Evolutionary conservation across 495 filamentous ascomycete genomes (phyloP).

Genomic region (Geopyxis carbonaria): DNA sequence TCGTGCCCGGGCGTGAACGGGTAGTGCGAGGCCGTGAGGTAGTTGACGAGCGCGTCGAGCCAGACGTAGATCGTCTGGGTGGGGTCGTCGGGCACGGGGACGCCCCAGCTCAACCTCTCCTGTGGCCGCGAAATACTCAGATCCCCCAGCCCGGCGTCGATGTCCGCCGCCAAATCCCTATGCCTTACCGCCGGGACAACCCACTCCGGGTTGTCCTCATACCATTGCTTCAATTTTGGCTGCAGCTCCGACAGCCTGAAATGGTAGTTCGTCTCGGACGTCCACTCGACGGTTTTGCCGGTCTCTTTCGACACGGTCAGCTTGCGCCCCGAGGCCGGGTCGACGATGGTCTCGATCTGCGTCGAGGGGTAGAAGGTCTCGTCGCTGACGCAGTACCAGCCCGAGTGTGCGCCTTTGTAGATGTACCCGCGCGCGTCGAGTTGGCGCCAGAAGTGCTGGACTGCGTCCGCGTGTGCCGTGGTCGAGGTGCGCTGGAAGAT

Average conservation of each 20-base stretch:
- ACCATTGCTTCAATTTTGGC: slow-evolving; percentile 59
- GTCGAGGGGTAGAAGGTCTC: slow-evolving; percentile 84
- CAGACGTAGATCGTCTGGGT: slow-evolving; percentile 94
- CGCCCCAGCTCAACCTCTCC: slow-evolving; percentile 71
- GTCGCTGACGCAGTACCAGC: slow-evolving; percentile 93
- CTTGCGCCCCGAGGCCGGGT: slow-evolving; percentile 64
- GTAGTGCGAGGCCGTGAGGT: slow-evolving; percentile 73
- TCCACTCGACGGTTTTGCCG: slow-evolving; percentile 84
- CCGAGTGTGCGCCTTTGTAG: slow-evolving; percentile 71
- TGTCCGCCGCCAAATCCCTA: slow-evolving; percentile 49
- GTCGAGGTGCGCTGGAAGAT: slow-evolving; percentile 88
- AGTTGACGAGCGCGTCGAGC: slow-evolving; percentile 91
- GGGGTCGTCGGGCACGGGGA: slow-evolving; percentile 67
- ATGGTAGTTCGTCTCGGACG: slow-evolving; percentile 84
- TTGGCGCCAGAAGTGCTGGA: slow-evolving; percentile 78
- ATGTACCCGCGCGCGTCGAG: slow-evolving; percentile 60
- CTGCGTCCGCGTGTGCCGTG: slow-evolving; percentile 59
- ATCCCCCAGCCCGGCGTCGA: slow-evolving; percentile 58
- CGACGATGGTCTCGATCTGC: slow-evolving; percentile 52
- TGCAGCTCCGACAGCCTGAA: slow-evolving; percentile 74
- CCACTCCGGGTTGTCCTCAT: slow-evolving; percentile 51
- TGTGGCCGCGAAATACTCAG: slow-evolving; percentile 74
- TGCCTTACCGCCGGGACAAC: slow-evolving; percentile 50
- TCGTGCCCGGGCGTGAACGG: slow-evolving; percentile 51
- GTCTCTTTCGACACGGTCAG: slow-evolving; percentile 75